These are phyloP conservation scores for Plasmodium berghei DNA, from an alignment of 169 alveolate genomes.

Conservation along the genomic window DNA sequence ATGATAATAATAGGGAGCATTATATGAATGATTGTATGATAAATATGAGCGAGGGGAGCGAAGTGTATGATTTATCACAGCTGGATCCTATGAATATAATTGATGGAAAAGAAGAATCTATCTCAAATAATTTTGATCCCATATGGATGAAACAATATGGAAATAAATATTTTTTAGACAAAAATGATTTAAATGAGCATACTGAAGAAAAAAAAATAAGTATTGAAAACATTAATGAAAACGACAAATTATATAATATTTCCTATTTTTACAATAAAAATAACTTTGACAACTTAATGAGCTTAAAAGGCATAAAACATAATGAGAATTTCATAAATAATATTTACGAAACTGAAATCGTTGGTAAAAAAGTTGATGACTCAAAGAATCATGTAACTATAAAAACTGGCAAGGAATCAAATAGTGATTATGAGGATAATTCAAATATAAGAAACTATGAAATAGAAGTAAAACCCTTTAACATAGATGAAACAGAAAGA, in stretches of 20 bases:
- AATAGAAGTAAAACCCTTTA: conserved; percentile 36
- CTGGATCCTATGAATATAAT: conserved; percentile 5
- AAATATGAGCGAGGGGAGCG: conserved; percentile 17
- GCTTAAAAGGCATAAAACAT: conserved; percentile 10
- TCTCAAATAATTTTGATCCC: background rate
- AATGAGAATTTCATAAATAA: conserved; percentile 13
- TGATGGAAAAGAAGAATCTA: conserved; percentile 9
- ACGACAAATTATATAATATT: conserved; percentile 7
- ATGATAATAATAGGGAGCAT: conserved; percentile 36
- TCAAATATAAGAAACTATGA: conserved; percentile 10
- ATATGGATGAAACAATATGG: background rate
- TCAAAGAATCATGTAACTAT: background rate
- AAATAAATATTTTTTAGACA: conserved; percentile 13
- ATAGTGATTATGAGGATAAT: conserved; percentile 18
- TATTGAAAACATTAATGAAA: conserved; percentile 19
- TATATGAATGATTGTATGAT: conserved; percentile 20
- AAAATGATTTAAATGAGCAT: conserved; percentile 6
- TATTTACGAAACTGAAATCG: conserved; percentile 7
- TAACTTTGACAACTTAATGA: background rate
- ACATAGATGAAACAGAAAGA: conserved; percentile 57
- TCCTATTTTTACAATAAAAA: conserved; percentile 20
- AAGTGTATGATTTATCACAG: conserved; percentile 29
- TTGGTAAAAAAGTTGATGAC: conserved; percentile 13
- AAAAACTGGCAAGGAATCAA: conserved; percentile 9
- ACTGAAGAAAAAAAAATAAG: conserved; percentile 12